Conservation (phyloP, 2,329 filamentous ascomycete species). For the Ilyonectria robusta region DNA sequence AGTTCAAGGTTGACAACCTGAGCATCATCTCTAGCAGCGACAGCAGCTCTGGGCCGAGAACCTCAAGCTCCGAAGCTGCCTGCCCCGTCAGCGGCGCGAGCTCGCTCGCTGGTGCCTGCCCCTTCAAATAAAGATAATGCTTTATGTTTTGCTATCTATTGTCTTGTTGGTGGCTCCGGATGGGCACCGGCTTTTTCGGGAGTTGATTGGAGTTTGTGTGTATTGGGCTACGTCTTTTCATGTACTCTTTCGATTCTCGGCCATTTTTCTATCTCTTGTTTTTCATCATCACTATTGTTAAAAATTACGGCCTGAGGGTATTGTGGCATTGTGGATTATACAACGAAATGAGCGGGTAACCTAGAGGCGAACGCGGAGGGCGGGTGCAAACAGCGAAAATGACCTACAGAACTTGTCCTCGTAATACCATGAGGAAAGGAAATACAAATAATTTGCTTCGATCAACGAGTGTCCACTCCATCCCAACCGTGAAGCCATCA, state of each 20-base stretch:
- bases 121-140: conserved; percentile 24
- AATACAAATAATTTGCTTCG: conserved; percentile 26
- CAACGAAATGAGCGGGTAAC: conserved; percentile 35
- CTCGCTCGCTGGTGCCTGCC: conserved; percentile 25
- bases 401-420: conserved; percentile 36
- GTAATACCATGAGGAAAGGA: conserved; percentile 28
- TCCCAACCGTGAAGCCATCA: not conserved
- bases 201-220: conserved; percentile 23
- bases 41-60: conserved; percentile 30
- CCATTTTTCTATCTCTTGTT: conserved; percentile 1
- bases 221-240: not conserved
- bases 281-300: conserved; percentile 10
- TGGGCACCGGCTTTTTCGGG: conserved; percentile 12
- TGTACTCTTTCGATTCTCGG: conserved; percentile 5
- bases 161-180: conserved; percentile 17
- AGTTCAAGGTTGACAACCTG: conserved; percentile 52
- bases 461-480: conserved; percentile 7
- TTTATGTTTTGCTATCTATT: not conserved
- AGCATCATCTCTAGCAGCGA: conserved; percentile 45
- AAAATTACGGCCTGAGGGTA: conserved; percentile 25
- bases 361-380: conserved; percentile 26
- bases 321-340: conserved; percentile 27
- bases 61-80: conserved; percentile 20
- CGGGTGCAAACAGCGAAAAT: conserved; percentile 24
- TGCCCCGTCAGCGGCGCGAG: conserved; percentile 33